Percentiles rank a stretch among this genome's conserved stretches.
Evolutionary conservation across 2,329 filamentous ascomycete genomes (phyloP).

Genomic region (Epichloe baconii): DNA sequence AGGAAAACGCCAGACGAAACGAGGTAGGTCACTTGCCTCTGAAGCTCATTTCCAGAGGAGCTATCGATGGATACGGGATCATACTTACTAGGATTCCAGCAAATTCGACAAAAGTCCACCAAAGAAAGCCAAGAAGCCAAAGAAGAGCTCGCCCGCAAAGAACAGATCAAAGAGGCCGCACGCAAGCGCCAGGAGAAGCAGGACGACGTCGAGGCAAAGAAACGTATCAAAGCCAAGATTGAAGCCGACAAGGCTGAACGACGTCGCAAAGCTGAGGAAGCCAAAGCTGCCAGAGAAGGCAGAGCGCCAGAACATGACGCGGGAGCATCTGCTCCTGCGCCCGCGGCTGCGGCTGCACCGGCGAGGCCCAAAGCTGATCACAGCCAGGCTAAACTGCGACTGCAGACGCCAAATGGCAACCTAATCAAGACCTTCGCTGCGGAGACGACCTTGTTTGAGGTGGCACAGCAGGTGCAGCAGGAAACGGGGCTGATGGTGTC

Average conservation of each 20-base stretch:
- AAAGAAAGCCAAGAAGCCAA: slow-evolving; percentile 81
- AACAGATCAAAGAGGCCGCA: slow-evolving; percentile 82
- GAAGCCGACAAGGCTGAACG: slow-evolving; percentile 89
- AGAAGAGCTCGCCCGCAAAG: slow-evolving; percentile 76
- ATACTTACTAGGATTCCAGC: slow-evolving; percentile 21
- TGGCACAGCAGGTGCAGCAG: slow-evolving; percentile 60
- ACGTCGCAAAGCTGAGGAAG: slow-evolving; percentile 68
- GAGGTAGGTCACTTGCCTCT: slow-evolving; percentile 44
- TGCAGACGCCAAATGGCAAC: slow-evolving; percentile 63
- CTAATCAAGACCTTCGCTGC: slow-evolving; percentile 79
- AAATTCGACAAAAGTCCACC: slow-evolving; percentile 74
- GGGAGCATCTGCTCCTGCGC: slow-evolving; percentile 24
- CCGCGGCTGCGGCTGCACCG: slow-evolving; percentile 22
- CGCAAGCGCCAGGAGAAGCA: slow-evolving; percentile 79
- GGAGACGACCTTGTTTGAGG: slow-evolving; percentile 85
- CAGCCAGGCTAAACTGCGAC: slow-evolving; percentile 65
- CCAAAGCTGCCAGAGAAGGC: slow-evolving; percentile 81
- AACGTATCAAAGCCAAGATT: slow-evolving; percentile 83
- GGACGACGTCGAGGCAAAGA: slow-evolving; percentile 74
- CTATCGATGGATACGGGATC: background rate
- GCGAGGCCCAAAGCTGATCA: slow-evolving; percentile 57
- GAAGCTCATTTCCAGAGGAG: background rate
- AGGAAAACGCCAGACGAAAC: slow-evolving; percentile 71
- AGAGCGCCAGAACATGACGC: slow-evolving; percentile 31
- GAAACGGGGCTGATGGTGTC: slow-evolving; percentile 59